phyloP scores from a whole-genome alignment of 2,329 filamentous ascomycete genomes.

The Fusarium veterinarium region DNA sequence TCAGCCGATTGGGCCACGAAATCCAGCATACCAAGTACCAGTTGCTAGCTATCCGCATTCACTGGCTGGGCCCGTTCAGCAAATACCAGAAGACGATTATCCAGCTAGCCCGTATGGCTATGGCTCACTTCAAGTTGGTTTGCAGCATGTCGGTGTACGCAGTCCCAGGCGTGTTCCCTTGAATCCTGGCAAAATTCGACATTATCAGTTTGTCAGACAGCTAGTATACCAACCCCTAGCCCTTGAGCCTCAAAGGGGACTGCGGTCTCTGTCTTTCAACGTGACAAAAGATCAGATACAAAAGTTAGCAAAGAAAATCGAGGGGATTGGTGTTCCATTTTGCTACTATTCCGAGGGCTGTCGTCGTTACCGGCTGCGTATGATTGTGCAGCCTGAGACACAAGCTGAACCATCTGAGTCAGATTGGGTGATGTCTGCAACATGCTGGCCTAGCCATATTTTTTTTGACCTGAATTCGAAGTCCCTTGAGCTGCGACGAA shows the following conservation, averaged over 20 bases:
- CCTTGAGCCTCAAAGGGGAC: slow-evolving; percentile 49
- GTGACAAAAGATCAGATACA: slow-evolving; percentile 53
- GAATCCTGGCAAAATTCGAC: slow-evolving; percentile 46
- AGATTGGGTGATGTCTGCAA: slow-evolving; percentile 73
- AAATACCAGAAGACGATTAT: slow-evolving; percentile 50
- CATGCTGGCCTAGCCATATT: slow-evolving; percentile 76
- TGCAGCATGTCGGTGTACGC: slow-evolving; percentile 60
- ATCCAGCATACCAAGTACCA: slow-evolving; percentile 7
- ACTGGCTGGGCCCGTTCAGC: background rate
- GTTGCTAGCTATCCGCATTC: background rate
- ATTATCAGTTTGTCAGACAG: slow-evolving; percentile 68
- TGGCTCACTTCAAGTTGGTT: slow-evolving; percentile 55
- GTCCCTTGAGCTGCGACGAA: slow-evolving; percentile 70
- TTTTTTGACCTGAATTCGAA: slow-evolving; percentile 75
- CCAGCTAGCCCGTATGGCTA: slow-evolving; percentile 56
- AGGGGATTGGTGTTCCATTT: slow-evolving; percentile 49
- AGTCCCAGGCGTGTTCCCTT: slow-evolving; percentile 59
- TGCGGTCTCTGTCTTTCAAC: slow-evolving; percentile 60
- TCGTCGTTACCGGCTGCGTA: slow-evolving; percentile 75
- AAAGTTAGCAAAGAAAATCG: slow-evolving; percentile 50
- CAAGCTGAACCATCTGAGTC: slow-evolving; percentile 52
- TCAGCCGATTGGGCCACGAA: background rate
- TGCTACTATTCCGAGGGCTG: slow-evolving; percentile 62
- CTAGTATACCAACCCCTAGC: slow-evolving; percentile 61
- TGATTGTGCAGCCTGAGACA: slow-evolving; percentile 56